Conservation (phyloP, 2,329 filamentous ascomycete species). For the Claviceps fusiformis region DNA sequence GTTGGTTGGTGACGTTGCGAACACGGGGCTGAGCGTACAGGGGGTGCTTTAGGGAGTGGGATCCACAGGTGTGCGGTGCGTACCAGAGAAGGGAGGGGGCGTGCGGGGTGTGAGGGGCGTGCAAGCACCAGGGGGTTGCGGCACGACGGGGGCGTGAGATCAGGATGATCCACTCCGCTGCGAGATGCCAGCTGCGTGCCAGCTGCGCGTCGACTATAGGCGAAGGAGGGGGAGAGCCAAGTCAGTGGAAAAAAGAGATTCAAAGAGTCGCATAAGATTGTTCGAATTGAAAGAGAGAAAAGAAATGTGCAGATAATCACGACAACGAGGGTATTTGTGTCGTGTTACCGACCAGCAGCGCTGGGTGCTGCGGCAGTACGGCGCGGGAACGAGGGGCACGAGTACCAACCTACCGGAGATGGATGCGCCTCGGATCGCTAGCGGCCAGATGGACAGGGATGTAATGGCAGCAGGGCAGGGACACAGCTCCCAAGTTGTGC, state of each 20-base stretch:
- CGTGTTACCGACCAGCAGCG: neutral
- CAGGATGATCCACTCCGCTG: neutral
- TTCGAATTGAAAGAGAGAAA: no score
- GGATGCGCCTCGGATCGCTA: slow-evolving; percentile 7
- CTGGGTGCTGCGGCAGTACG: slow-evolving; percentile 3
- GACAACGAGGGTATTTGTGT: neutral
- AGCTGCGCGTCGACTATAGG: neutral
- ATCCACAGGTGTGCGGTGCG: neutral
- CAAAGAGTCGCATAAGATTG: no score
- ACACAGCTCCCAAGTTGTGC: neutral
- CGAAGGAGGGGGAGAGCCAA: neutral
- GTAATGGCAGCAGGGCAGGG: slow-evolving; percentile 6
- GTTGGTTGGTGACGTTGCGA: slow-evolving; percentile 28
- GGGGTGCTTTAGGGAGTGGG: neutral
- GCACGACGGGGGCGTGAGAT: neutral
- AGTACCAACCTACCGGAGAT: slow-evolving; percentile 7
- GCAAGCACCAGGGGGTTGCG: neutral
- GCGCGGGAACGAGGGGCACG: slow-evolving; percentile 6
- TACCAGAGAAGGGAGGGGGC: slow-evolving; percentile 5
- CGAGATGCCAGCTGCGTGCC: neutral
- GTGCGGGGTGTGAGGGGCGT: neutral
- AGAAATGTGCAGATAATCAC: neutral
- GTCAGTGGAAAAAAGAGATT: neutral
- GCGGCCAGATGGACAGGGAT: slow-evolving; percentile 13
- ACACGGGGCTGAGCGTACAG: slow-evolving; percentile 28